Percentiles rank a stretch among this genome's conserved stretches.
Evolutionary conservation across 306 rosid genomes (phyloP).

Genomic region (Luffa acutangula): DNA sequence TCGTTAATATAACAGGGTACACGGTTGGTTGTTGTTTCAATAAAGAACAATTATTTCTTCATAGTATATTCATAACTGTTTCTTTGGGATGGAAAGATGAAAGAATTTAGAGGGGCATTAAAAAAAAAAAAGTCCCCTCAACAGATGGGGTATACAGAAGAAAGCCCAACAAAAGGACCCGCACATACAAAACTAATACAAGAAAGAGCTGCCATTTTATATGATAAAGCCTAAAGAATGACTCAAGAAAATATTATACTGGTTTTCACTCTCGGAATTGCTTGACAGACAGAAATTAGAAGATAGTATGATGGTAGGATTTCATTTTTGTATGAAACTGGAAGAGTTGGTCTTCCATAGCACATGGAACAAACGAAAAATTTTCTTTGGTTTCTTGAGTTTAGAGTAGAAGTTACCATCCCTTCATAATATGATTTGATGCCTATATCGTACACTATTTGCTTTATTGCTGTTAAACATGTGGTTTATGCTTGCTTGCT

Average conservation of each 20-base stretch:
- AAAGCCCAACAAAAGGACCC: too few relatives aligned
- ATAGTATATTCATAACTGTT: neutral
- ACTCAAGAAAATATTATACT: neutral
- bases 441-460: neutral
- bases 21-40: neutral
- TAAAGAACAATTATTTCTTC: neutral
- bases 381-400: neutral
- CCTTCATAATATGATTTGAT: neutral
- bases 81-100: too few relatives aligned
- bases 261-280: neutral
- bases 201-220: neutral
- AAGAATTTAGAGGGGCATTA: too few relatives aligned
- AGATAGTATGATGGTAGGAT: neutral
- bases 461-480: neutral
- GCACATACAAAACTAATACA: neutral
- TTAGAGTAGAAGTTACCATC: neutral
- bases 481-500: slow-evolving; percentile 9
- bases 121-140: too few relatives aligned
- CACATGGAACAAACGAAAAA: neutral
- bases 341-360: neutral
- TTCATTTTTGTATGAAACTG: neutral
- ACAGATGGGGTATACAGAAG: too few relatives aligned
- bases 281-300: neutral
- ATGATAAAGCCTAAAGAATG: neutral
- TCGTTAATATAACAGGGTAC: neutral